Percentiles rank a stretch among this genome's conserved stretches.
These are phyloP conservation scores for Lolium rigidum DNA, from an alignment of 176 grass and related monocot genomes.

Conservation along the genomic window DNA sequence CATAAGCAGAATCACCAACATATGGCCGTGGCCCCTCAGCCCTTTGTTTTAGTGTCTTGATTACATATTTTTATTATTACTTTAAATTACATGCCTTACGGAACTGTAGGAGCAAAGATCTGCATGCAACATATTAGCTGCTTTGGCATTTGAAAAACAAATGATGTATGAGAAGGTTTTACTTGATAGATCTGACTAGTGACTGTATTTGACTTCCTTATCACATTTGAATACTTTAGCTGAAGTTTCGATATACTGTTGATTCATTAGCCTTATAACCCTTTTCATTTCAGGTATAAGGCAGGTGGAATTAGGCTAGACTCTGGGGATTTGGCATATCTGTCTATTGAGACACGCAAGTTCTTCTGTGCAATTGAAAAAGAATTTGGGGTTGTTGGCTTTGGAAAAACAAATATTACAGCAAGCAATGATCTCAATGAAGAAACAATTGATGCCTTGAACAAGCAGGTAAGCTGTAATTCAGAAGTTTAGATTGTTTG, in stretches of 20 bases:
- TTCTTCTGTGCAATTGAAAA: slow-evolving; percentile 78
- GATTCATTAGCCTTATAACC: not conserved
- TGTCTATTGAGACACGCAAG: slow-evolving; percentile 72
- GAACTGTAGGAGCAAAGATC: not conserved
- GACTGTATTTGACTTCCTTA: not conserved
- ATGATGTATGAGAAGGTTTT: slow-evolving; percentile 4
- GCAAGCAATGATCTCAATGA: slow-evolving; percentile 98
- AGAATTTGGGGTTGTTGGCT: slow-evolving; percentile 73
- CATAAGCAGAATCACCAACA: not conserved
- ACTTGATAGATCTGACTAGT: not conserved
- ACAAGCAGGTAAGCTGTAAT: slow-evolving; percentile 84
- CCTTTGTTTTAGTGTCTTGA: not conserved
- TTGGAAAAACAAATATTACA: slow-evolving; percentile 77
- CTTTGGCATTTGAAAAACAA: slow-evolving; percentile 21
- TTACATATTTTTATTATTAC: not conserved
- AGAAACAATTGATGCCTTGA: slow-evolving; percentile 98
- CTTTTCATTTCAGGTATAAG: slow-evolving; percentile 67
- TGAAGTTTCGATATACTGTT: not conserved
- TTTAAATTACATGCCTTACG: not conserved
- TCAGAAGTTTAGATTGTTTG: not conserved
- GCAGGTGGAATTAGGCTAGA: slow-evolving; percentile 92
- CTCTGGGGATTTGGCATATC: slow-evolving; percentile 94
- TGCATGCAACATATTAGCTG: slow-evolving; percentile 11
- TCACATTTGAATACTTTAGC: not conserved
- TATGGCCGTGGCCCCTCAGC: not conserved